A percentile compares a stretch with the other conserved stretches of the same genome.
phyloP scores from a whole-genome alignment of 176 grass and related monocot genomes.

The Aegilops bicornis region DNA sequence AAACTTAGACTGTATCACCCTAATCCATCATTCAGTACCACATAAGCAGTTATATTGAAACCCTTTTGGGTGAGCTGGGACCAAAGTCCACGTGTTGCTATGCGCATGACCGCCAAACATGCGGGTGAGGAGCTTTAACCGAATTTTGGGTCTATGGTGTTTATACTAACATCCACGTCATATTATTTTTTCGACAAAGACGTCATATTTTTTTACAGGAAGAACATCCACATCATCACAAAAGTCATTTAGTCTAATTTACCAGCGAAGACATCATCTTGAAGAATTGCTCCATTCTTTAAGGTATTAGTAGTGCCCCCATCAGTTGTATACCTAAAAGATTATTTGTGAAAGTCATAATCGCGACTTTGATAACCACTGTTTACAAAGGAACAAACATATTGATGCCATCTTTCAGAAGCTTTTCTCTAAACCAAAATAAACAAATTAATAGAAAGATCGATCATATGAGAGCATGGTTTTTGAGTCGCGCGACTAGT shows the following conservation, averaged over 20 bases:
- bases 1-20: neutral
- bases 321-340: conserved; percentile 94
- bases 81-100: neutral
- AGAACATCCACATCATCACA: neutral
- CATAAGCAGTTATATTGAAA: neutral
- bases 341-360: conserved; percentile 32
- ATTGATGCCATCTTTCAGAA: neutral
- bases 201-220: neutral
- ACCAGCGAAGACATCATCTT: conserved; percentile 89
- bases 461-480: neutral
- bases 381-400: neutral
- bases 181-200: too few relatives aligned
- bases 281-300: conserved; percentile 72
- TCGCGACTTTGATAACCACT: neutral
- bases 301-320: conserved; percentile 56
- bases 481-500: too few relatives aligned
- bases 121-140: neutral
- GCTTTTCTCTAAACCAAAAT: neutral
- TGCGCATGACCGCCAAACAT: neutral
- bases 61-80: neutral
- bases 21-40: neutral
- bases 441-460: neutral
- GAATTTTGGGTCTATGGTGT: neutral
- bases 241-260: conserved; percentile 16
- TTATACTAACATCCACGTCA: neutral